These are phyloP conservation scores for Yarrowia hollandica DNA, from an alignment of 805 yeast genomes.

Conservation along the genomic window DNA sequence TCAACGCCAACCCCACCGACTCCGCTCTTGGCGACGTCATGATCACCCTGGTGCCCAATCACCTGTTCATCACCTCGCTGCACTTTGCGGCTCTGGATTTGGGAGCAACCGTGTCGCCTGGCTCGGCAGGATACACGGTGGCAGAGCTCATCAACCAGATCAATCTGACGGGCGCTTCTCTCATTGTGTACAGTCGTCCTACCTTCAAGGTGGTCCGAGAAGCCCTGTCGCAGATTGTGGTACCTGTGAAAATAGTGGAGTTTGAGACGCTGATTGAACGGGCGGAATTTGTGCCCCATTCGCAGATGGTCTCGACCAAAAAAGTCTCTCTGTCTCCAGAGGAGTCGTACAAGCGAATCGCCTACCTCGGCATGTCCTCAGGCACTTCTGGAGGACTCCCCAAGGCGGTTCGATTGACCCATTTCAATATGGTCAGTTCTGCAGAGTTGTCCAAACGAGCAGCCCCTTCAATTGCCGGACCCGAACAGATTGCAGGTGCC, in stretches of 20 bases:
- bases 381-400: conserved; percentile 25
- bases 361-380: conserved; percentile 25
- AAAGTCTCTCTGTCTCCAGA: conserved; percentile 1
- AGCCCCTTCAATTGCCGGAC: not conserved
- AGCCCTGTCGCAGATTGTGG: not conserved
- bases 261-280: conserved; percentile 15
- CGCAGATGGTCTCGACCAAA: not conserved
- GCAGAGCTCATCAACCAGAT: conserved; percentile 25
- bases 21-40: conserved; percentile 10
- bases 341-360: conserved; percentile 8
- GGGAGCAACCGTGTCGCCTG: conserved; percentile 26
- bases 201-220: not conserved
- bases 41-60: conserved; percentile 22
- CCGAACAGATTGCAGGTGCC: conserved; percentile 38
- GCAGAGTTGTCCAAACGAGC: conserved; percentile 16
- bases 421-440: conserved; percentile 13
- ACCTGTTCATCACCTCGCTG: conserved; percentile 21
- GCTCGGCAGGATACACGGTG: conserved; percentile 22
- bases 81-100: conserved; percentile 18
- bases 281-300: not conserved
- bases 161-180: conserved; percentile 10
- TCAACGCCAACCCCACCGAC: not conserved
- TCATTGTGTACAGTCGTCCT: conserved; percentile 1
- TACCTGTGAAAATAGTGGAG: conserved; percentile 1
- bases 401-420: conserved; percentile 27